phyloP scores from a whole-genome alignment of 2,329 filamentous ascomycete species.

The Colletotrichum shisoi region DNA sequence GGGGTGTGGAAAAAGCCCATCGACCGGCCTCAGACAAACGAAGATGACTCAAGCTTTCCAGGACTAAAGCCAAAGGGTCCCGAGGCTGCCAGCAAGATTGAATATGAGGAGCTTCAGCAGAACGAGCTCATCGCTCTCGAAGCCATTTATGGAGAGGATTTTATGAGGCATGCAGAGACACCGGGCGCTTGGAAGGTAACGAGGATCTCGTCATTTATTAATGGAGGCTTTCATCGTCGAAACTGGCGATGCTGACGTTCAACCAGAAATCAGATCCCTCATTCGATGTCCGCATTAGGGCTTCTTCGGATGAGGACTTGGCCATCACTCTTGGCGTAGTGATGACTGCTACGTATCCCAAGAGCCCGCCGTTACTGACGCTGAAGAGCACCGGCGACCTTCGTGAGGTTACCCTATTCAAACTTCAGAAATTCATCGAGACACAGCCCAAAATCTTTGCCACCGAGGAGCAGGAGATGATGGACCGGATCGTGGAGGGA shows the following conservation, averaged over 20 bases:
- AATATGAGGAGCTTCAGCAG: conserved; percentile 85
- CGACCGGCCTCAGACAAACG: conserved; percentile 52
- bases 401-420: conserved; percentile 73
- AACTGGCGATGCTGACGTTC: conserved; percentile 26
- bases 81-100: conserved; percentile 56
- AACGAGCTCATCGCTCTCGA: conserved; percentile 86
- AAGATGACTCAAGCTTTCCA: conserved; percentile 60
- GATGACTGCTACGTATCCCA: conserved; percentile 90
- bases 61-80: conserved; percentile 57
- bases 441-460: conserved; percentile 64
- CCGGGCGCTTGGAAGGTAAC: conserved; percentile 84
- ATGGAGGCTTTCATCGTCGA: conserved; percentile 12
- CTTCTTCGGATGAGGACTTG: conserved; percentile 76
- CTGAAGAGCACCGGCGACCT: conserved; percentile 71
- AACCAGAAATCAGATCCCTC: conserved; percentile 77
- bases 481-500: conserved; percentile 71
- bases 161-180: conserved; percentile 73
- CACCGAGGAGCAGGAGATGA: conserved; percentile 64
- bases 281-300: conserved; percentile 81
- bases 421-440: conserved; percentile 71
- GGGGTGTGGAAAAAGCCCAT: conserved; percentile 59
- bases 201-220: conserved; percentile 17
- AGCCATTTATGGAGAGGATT: conserved; percentile 91
- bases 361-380: conserved; percentile 76
- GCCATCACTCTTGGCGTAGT: conserved; percentile 77